Base-by-base conservation (phyloP, 2,329 filamentous ascomycete genomes). In the Zasmidium angulare region DNA sequence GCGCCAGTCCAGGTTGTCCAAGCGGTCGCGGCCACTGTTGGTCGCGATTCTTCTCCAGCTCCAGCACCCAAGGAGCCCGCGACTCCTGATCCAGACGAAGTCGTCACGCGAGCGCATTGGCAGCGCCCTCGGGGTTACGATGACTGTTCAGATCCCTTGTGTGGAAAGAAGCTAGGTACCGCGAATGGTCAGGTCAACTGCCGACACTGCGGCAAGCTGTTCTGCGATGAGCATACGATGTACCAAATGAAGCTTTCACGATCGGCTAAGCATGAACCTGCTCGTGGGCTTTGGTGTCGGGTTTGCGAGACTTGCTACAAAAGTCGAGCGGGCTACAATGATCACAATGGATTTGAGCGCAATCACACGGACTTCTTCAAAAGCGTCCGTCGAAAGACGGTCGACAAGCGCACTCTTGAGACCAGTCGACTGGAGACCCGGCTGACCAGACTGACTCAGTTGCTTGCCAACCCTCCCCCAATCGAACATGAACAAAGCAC, bases 241-340 rank as follows among this genome's bases (percentile, higher is more conserved):
- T 99, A 98, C 72, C 93, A 99, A 78, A 98, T 98, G 90, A 97
- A 96, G 79, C 82, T 99, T 11, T 96, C 93, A 9, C 83, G 93
- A 56, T 89, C 92, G 26, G 95, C 95, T 2, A 84, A 88, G 59
- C 91, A 97, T 75, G 95, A 99, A 64, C 93, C 95, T 0, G 86
- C 95, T 1, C 82, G 93, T 62, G 95, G 95, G 7, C 85, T 91
- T 67, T 99, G 95, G 95, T 96, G 91, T 68, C 81, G 95, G 53
- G 93, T 98, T 1, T 99, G 95, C 72, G 95, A 99, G 78, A 98
- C 95, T n/a, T 99, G 95, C 77, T 99, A 95, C 78, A 98, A 97
- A 78, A 96, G 92, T 53, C 85, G 95, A 69, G 91, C 93, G 23
- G 95, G 95, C 2, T 99, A 99, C 76, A 96, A 96, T 72, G 93